Evolutionary conservation across 495 filamentous ascomycete species (phyloP), one percentile per base, ranked within the genome.

Genomic region (Thermothielavioides terrestris): DNA sequence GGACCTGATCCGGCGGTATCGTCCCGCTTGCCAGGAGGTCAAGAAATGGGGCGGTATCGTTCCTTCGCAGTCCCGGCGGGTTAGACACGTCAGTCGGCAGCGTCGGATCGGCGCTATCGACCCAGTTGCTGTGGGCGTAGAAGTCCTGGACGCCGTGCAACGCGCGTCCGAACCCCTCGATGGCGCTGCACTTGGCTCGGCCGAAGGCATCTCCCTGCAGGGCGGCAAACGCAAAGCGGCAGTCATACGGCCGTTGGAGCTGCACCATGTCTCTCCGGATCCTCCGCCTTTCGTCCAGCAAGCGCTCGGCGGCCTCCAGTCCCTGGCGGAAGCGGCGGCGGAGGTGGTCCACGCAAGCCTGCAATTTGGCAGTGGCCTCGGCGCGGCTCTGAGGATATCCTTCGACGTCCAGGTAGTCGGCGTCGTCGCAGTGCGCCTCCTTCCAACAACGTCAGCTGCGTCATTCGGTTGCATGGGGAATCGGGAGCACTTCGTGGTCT

Each of bases 61-160:
- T 54, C 39, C 56, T 47, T 3, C 40, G 52, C 12, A 63, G 45
- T 2, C 60, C 60, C 15, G 57, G 60, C 5, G 60, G 60, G 34
- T 63, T 63, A 3, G 52, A 42, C 9, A 52, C 39, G 31, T 52
- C 41, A 35, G 61, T 56, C 18, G 57, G 60, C 30, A 49, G 35
- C 9, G 18, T 49, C 26, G 45, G 44, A 4, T 63, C 58, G 10
- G 37, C 17, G 4, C 25, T 12, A 50, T 63, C 60, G 27, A 27
- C 60, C 60, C 60, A 63, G 47, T 63, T 63, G 49, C 57, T 63
- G 50, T 63, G 60, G 11, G 60, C 44, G 23, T 63, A 63, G 30
- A 63, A 63, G 25, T 63, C 60, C 34, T 63, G 60, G 14, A 62
- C 30, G 18, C 60, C 60, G 25, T 63, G 60, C 17, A 63, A 12